Percentiles rank a stretch among this genome's conserved stretches.
These are phyloP conservation scores for Circinella umbellata DNA, from an alignment of 371 early-diverging fungal species.

Conservation along the genomic window DNA sequence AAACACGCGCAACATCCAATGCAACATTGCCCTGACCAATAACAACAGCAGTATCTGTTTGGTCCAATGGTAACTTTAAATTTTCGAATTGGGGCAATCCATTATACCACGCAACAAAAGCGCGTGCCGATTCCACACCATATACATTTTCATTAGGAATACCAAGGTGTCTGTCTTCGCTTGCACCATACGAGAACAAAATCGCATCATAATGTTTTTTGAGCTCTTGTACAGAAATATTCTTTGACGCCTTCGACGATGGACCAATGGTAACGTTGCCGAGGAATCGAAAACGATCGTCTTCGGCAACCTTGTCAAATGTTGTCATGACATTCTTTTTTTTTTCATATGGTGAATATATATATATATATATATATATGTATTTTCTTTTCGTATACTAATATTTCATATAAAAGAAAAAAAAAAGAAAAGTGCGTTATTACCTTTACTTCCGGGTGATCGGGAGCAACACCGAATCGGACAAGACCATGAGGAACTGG, in stretches of 20 bases:
- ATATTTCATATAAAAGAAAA: not conserved
- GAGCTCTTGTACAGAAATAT: slow-evolving; percentile 65
- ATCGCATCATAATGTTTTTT: slow-evolving; percentile 76
- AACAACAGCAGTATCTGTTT: slow-evolving; percentile 77
- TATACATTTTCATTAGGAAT: slow-evolving; percentile 67
- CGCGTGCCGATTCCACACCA: slow-evolving; percentile 81
- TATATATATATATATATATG: not conserved
- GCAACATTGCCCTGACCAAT: slow-evolving; percentile 98
- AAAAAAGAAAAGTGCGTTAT: not conserved
- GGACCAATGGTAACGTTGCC: slow-evolving; percentile 79
- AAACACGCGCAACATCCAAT: slow-evolving; percentile 90
- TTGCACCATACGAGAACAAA: slow-evolving; percentile 89
- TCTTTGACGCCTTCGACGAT: slow-evolving; percentile 2
- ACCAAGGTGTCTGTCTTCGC: slow-evolving; percentile 73
- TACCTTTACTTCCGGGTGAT: slow-evolving; percentile 98
- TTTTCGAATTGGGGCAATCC: slow-evolving; percentile 75
- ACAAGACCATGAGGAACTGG: slow-evolving; percentile 94
- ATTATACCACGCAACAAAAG: slow-evolving; percentile 96
- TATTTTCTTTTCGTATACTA: not conserved
- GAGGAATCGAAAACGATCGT: slow-evolving; percentile 75
- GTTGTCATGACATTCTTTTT: slow-evolving; percentile 80
- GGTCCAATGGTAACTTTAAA: slow-evolving; percentile 64
- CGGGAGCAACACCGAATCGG: slow-evolving; percentile 98
- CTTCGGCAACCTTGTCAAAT: slow-evolving; percentile 79
- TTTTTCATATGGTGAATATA: not conserved